Base-by-base conservation (phyloP, 1,139 yeast species). In the Protomyces lactucae-debilis region DNA sequence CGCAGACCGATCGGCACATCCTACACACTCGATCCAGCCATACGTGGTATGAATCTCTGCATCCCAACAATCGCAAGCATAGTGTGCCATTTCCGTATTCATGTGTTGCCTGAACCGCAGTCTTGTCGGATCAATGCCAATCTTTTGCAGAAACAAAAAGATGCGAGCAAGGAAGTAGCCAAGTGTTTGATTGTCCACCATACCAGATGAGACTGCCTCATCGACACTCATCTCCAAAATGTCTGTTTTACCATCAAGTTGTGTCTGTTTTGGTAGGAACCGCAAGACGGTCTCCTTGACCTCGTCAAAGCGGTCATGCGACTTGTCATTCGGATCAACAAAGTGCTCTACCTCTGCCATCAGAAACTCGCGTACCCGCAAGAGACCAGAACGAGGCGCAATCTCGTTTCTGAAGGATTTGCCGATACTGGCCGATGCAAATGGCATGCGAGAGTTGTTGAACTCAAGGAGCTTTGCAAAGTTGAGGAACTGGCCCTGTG, bases 61-160 rank as follows among this genome's bases (percentile, higher is more conserved):
- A 80, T 95, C 99, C 99, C 99, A 95, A 82, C 99, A 95, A 79
- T 95, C 99, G 70, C 96, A 86, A 67, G 99, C 99, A 76, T 95
- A 95, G 77, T 95, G 99, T 32, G 99, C 99, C 99, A 95, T 95
- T 80, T 95, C 99, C 76, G 93, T 95, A 71, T 86, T 82, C 95
- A 95, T 87, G 79, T 95, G 99, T 80, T 95, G 99, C 82, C 99
- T 88, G 84, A 95, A 95, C 78, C 99, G 85, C 77, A 93, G 79
- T 75, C 91, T 86, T 65, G 79, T 76, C 67, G 86, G 81, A 76
- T 93, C 92, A 69, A 92, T 91, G 80, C 99, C 99, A 74, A 95
- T 90, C 76, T 88, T 89, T 70, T 80, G 75, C 77, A 95, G 83
- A 78, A 93, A 95, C 72, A 80, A 78, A 78, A 86, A 89, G 73